Base-by-base conservation (phyloP, 352 stramenopile species). In the Pythium rishiriense region DNA sequence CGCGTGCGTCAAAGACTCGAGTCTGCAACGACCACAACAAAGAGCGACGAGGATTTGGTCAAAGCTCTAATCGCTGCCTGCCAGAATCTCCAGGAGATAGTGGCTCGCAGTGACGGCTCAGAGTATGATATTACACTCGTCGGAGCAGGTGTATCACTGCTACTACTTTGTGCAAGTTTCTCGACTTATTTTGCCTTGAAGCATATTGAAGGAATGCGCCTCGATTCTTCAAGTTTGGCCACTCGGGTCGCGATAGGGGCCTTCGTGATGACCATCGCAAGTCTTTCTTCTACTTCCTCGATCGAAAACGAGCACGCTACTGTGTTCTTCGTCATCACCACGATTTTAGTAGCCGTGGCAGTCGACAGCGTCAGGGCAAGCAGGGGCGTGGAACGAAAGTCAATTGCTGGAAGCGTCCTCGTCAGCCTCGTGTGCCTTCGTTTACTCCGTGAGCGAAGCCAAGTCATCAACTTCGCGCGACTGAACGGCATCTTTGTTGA, bases 221-320 rank as follows among this genome's bases (percentile, higher is more conserved):
- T 35, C 26, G 21, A 22, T 19, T 33, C 12, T 8, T 49, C 41
- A 4, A 66, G 19, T 26, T 3, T 49, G 10, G 24, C 35, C 2
- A 31, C 19, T 5, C 22, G 22, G 4, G 51, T 70, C 17, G 53
- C 74, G 7, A 50, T 64, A 1, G 19, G 66, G 12, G 64, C 69
- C 2, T 69, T 49, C 19, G 29, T 81, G 14, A 33, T 85, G 14
- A 81, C 92, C 26, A 82, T 91, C 54, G 64, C 66, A 17, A 92
- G 78, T 31, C 66, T 94, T 21, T 84, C 83, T 0, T 94, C 85
- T 1, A 94, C 81, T 31, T 96, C 87, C 5, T 93, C 85, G 21
- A 95, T 97, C 33, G 88, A 97, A 56, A 97, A 97, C 62, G 88
- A 97, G 57, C 88, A 97, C 57, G 87, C 86, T 14, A 93, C 84